phyloP scores from a whole-genome alignment of 257 asterid genomes.

The Plantago ovata region DNA sequence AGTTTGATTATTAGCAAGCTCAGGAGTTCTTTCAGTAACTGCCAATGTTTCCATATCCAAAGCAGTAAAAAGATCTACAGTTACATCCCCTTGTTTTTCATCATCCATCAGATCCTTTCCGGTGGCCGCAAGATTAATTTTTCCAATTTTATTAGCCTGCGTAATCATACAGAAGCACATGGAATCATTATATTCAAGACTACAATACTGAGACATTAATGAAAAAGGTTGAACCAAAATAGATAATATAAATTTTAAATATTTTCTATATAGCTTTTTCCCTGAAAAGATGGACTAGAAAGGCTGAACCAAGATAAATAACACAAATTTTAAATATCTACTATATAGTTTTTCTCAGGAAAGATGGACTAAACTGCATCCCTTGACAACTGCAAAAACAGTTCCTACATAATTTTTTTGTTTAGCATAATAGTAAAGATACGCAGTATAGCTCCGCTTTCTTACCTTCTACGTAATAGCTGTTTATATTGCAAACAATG shows the following conservation, averaged over 20 bases:
- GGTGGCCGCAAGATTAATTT: conserved; percentile 98
- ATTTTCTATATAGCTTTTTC: too few species aligned
- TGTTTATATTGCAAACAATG: too few species aligned
- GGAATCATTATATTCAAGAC: conserved; percentile 12
- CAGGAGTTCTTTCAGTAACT: conserved; percentile 68
- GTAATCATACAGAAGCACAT: conserved; percentile 18
- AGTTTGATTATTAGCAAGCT: conserved; percentile 81
- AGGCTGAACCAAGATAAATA: neutral
- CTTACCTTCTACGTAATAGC: too few species aligned
- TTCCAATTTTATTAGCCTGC: conserved; percentile 95
- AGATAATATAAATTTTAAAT: too few species aligned
- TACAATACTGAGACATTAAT: neutral
- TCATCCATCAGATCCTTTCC: conserved; percentile 99
- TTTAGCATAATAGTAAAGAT: too few species aligned
- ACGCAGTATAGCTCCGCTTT: too few species aligned
- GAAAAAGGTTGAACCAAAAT: neutral
- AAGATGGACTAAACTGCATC: too few species aligned
- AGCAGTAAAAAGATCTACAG: conserved; percentile 91
- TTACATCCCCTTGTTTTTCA: conserved; percentile 94
- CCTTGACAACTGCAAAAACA: too few species aligned
- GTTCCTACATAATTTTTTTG: too few species aligned
- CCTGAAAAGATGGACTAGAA: neutral
- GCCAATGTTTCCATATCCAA: conserved; percentile 74
- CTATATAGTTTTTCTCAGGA: too few species aligned
- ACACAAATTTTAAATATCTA: too few species aligned